Conservation (phyloP, 2,329 filamentous ascomycete genomes). For the Elsinoe australis region DNA sequence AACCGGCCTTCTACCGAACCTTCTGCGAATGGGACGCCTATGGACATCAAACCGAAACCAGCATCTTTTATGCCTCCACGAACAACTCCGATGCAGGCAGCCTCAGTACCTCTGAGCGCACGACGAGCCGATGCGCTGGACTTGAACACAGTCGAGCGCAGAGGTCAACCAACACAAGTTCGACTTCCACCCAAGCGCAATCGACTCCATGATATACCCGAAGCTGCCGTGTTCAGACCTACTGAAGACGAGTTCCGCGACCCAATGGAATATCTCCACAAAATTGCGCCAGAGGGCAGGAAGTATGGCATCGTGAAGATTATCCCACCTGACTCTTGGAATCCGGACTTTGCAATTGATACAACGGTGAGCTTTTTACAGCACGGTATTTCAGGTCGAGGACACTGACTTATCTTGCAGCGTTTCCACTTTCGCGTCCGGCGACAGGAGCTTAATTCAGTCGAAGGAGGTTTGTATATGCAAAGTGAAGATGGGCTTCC, state of each 20-base stretch:
- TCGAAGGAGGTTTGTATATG: constrained; percentile 72
- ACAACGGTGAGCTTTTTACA: constrained; percentile 65
- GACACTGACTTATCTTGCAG: constrained; percentile 47
- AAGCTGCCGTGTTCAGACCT: constrained; percentile 84
- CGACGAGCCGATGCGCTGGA: constrained; percentile 65
- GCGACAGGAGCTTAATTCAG: constrained; percentile 93
- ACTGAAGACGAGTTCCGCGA: constrained; percentile 93
- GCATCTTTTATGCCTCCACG: constrained; percentile 19
- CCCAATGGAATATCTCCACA: constrained; percentile 86
- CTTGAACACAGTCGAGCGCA: constrained; percentile 81
- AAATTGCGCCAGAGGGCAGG: constrained; percentile 76
- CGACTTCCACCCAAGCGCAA: constrained; percentile 52
- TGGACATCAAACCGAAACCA: constrained; percentile 13
- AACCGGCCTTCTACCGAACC: constrained; percentile 16
- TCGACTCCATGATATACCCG: constrained; percentile 74
- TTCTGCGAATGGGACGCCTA: constrained; percentile 8
- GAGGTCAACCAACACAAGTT: constrained; percentile 51
- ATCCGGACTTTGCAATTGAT: constrained; percentile 90
- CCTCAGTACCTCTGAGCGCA: constrained; percentile 53
- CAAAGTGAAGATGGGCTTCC: background rate
- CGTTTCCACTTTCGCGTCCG: constrained; percentile 94
- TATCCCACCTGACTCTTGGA: constrained; percentile 88
- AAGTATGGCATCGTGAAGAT: constrained; percentile 94
- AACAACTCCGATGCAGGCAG: constrained; percentile 28
- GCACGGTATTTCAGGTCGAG: too few relatives aligned